Evolutionary conservation across 768 basidiomycete species (phyloP).

Genomic region (Sutorius australiensis): DNA sequence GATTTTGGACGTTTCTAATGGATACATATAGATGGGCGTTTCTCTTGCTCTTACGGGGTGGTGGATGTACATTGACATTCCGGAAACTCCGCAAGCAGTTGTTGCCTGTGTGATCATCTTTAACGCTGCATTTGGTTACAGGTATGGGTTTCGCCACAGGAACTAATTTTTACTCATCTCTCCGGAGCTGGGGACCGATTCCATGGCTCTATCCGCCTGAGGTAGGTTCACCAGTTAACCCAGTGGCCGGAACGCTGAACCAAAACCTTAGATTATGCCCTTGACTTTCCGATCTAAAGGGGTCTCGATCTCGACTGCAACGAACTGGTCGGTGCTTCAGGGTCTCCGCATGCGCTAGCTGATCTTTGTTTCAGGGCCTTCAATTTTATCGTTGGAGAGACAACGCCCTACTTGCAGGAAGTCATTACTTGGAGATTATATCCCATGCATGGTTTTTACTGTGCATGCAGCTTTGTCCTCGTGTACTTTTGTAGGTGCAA

Average conservation of each 20-base stretch:
- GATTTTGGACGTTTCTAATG: conserved; percentile 3
- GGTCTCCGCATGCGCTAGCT: conserved; percentile 2
- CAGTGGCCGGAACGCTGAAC: not conserved
- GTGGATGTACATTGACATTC: conserved; percentile 90
- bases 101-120: conserved; percentile 86
- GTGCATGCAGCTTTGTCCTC: conserved; percentile 78
- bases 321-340: conserved; percentile 48
- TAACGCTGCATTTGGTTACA: conserved; percentile 93
- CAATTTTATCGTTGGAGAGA: conserved; percentile 86
- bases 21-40: conserved; percentile 63
- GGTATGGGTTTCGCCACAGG: conserved; percentile 35
- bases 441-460: conserved; percentile 95
- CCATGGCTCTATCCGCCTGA: conserved; percentile 90
- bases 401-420: conserved; percentile 85
- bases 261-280: conserved; percentile 72
- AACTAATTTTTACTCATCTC: conserved; percentile 1
- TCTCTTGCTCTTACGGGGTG: conserved; percentile 79
- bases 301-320: conserved; percentile 92
- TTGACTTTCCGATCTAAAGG: conserved; percentile 88
- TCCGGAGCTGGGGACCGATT: conserved; percentile 71
- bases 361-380: conserved; percentile 47
- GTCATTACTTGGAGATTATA: conserved; percentile 87
- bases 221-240: conserved; percentile 35
- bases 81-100: conserved; percentile 81
- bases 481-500: conserved; percentile 73